Base-by-base conservation (phyloP, 306 rosid species). In the Mucuna pruriens region DNA sequence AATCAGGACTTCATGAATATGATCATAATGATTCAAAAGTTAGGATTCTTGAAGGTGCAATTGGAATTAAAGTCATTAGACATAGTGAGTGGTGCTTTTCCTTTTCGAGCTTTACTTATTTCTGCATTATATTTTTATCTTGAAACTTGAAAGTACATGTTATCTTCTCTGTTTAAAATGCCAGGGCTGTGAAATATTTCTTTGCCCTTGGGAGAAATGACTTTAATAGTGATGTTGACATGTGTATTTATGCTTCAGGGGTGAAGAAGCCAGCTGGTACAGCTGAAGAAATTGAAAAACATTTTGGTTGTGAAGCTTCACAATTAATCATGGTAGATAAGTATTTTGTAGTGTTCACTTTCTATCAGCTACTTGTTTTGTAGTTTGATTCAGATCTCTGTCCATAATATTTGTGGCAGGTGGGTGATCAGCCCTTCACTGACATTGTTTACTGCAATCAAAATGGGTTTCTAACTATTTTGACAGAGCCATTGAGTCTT, bases 341-440 rank as follows among this genome's bases (percentile, higher is more conserved):
- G 75, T 79, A 71, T 82, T 74, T 42, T 42, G 31, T 26, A 60
- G 29, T 17, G 65, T 42, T 49, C 48, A n/a, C 80, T 69, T 64
- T 42, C 60, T 48, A 26, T 40, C 57, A 66, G 49, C 64, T 75
- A 33, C 11, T 72, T 75, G 22, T 77, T 66, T 22, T 65, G 7
- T n/a, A n/a, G 78, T 65, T 70, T 82, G 57, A 57, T 79, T 49
- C 34, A 38, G 52, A 31, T 51, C 85, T 19, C 36, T 70, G 70
- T 78, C 72, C 38, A 31, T 66, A 8, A 16, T 65, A 42, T 58
- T 79, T 49, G 58, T 86, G 77, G 72, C 86, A 95, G 99, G 99
- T 95, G n/a, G 99, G 99, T 64, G 99, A 95, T 81, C 91, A 98
- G n/a, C 98, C 98, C n/a, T 89, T 93, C 69, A 95, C 98, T 12